Conservation (phyloP, 352 stramenopile genomes). For the Globisporangium parvum region DNA sequence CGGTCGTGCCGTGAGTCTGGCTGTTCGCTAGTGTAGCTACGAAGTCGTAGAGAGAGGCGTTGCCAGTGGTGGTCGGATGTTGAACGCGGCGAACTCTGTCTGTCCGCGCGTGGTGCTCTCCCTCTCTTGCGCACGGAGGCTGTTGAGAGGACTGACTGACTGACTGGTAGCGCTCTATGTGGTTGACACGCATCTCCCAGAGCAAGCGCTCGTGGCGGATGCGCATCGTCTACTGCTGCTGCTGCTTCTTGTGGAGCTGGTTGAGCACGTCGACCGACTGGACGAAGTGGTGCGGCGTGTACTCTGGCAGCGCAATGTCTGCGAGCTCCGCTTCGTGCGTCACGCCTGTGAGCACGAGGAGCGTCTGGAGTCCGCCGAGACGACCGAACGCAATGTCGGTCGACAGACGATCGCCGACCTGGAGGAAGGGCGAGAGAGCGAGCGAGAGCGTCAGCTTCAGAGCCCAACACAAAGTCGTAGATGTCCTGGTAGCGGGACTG, state of each 20-base stretch:
- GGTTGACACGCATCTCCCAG: too few relatives aligned
- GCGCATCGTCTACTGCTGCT: conserved; percentile 16
- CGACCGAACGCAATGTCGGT: conserved; percentile 85
- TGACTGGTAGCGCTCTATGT: too few relatives aligned
- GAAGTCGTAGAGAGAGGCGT: not conserved
- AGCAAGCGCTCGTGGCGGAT: too few relatives aligned
- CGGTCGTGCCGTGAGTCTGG: conserved; percentile 5
- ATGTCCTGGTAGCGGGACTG: too few relatives aligned
- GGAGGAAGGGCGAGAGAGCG: conserved; percentile 1
- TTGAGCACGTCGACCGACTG: conserved; percentile 74
- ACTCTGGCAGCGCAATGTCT: conserved; percentile 38
- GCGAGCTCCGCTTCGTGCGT: conserved; percentile 53
- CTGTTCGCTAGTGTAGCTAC: not conserved
- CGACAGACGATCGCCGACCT: conserved; percentile 78
- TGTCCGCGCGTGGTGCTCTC: not conserved
- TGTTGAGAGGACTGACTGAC: not conserved
- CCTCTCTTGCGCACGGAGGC: not conserved
- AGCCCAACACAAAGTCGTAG: not conserved
- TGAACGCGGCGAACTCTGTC: not conserved
- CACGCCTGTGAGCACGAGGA: conserved; percentile 73
- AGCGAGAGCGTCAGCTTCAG: not conserved
- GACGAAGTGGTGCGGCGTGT: conserved; percentile 61
- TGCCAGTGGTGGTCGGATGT: not conserved
- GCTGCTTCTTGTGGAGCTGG: conserved; percentile 36
- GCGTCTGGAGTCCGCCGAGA: conserved; percentile 56